A percentile compares a stretch with the other conserved stretches of the same genome.
Evolutionary conservation across 2,329 filamentous ascomycete genomes (phyloP).

Genomic region (Bimuria novae-zelandiae): DNA sequence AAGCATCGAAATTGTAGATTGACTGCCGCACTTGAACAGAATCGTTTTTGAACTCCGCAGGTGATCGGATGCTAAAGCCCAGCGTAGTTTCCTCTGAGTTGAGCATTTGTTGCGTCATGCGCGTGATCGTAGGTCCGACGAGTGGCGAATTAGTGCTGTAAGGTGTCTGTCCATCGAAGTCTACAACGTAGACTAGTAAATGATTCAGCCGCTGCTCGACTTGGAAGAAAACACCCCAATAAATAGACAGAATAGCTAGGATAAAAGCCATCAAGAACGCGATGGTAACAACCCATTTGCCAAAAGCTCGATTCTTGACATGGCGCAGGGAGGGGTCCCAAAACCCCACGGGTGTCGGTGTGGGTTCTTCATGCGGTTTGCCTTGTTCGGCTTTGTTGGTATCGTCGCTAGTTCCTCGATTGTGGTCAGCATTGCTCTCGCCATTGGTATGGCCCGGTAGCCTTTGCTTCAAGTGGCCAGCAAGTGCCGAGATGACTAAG

Average conservation of each 20-base stretch:
- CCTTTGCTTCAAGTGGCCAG: no score
- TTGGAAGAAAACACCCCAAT: slow-evolving; percentile 64
- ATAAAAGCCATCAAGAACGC: slow-evolving; percentile 61
- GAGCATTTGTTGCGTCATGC: slow-evolving; percentile 52
- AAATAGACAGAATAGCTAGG: slow-evolving; percentile 61
- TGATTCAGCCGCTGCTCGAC: slow-evolving; percentile 52
- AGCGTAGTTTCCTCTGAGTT: slow-evolving; percentile 47
- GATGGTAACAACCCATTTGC: slow-evolving; percentile 51
- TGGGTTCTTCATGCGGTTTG: slow-evolving; percentile 16
- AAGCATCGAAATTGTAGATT: slow-evolving; percentile 63
- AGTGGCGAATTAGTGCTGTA: slow-evolving; percentile 56
- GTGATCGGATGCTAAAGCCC: slow-evolving; percentile 56
- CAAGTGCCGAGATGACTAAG: no score
- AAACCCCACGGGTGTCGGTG: slow-evolving; percentile 50
- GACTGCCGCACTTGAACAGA: slow-evolving; percentile 61
- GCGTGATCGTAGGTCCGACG: slow-evolving; percentile 60
- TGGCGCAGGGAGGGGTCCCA: slow-evolving; percentile 49
- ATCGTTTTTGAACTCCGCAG: slow-evolving; percentile 60
- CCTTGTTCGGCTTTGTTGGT: slow-evolving; percentile 11
- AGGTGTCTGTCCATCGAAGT: slow-evolving; percentile 64
- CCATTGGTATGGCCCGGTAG: no score
- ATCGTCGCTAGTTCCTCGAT: neutral
- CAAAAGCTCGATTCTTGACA: slow-evolving; percentile 46
- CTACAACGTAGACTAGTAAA: slow-evolving; percentile 62
- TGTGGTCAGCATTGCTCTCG: neutral